Evolutionary conservation across 2,329 filamentous ascomycete genomes (phyloP).

Genomic region (Cladosporium colombiae): DNA sequence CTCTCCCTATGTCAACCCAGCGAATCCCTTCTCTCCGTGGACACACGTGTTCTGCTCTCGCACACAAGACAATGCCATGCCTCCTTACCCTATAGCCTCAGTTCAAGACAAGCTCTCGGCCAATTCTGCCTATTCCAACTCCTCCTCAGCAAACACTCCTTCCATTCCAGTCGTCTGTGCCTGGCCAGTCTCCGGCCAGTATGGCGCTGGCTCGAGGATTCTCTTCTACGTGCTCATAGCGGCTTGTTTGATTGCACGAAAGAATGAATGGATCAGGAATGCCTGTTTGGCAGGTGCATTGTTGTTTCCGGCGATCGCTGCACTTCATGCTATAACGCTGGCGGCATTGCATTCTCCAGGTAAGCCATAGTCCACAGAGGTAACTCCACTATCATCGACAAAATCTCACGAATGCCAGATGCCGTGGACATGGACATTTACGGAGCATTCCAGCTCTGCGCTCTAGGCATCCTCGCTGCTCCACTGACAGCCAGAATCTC

Average conservation of each 20-base stretch:
- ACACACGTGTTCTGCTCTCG: neutral
- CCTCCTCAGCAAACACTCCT: neutral
- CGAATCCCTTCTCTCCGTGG: neutral
- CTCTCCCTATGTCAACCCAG: neutral
- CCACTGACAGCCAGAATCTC: conserved; percentile 64
- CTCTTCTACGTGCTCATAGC: conserved; percentile 65
- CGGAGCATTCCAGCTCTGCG: conserved; percentile 67
- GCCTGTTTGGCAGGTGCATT: conserved; percentile 65
- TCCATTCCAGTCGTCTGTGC: conserved; percentile 54
- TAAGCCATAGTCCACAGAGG: conserved; percentile 38
- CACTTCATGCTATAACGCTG: conserved; percentile 64
- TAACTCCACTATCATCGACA: neutral
- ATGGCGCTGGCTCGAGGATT: conserved; percentile 56
- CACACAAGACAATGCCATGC: neutral
- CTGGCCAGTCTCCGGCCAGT: conserved; percentile 60
- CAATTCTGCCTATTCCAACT: neutral
- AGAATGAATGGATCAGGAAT: conserved; percentile 61
- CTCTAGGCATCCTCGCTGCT: conserved; percentile 65
- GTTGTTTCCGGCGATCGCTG: conserved; percentile 64
- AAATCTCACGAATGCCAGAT: conserved; percentile 41
- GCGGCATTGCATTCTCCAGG: conserved; percentile 60
- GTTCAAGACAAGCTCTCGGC: neutral
- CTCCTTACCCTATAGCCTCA: neutral
- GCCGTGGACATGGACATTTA: conserved; percentile 69
- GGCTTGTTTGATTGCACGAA: conserved; percentile 64